Base-by-base conservation (phyloP, 2,329 filamentous ascomycete species). In the Neonectria ditissima region DNA sequence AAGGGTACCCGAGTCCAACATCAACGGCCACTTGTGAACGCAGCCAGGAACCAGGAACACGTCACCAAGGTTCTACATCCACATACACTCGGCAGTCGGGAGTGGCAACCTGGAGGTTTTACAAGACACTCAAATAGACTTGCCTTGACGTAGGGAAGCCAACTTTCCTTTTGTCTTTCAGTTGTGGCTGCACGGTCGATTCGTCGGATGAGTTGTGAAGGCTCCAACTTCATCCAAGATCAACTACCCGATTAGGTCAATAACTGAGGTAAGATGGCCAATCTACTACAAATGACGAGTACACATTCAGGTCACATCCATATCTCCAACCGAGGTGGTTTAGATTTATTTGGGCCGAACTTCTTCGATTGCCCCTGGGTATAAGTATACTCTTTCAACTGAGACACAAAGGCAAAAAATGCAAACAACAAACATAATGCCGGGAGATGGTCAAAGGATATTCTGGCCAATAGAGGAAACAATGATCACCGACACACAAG, bases 51-150 rank as follows among this genome's bases (percentile, higher is more conserved):
- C 24, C 44, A 62, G 54, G 57, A 44, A 53, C n/a, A 6, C 53
- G 60, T 55, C 43, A 55, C 26, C 7, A 13, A 34, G 6, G 59
- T 62, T 53, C 28, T 52, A 63, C 60, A 54, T 58, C 13, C 41
- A 50, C 60, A 20, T 63, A 51, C 53, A 4, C 26, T 45, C 61
- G 61, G 56, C 61, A 63, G 28, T 63, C n/a, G 13, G 18, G 18
- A 32, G 28, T 28, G 16, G 14, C 14, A 26, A n/a, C 3, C 4
- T 24, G 9, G 6, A 16, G n/a, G 11, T 2, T 11, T 45, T 30
- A 8, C 53, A 39, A 28, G n/a, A 44, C 13, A 14, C 3, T 8
- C 10, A 16, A 47, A 47, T 47, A 47, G 44, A 47, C 44, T 47
- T n/a, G 44, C 24, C 8, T 26, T 8, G 14, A 22, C 5, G 3